phyloP scores from a whole-genome alignment of 2,329 filamentous ascomycete genomes.

The Aureobasidium mangrovei region DNA sequence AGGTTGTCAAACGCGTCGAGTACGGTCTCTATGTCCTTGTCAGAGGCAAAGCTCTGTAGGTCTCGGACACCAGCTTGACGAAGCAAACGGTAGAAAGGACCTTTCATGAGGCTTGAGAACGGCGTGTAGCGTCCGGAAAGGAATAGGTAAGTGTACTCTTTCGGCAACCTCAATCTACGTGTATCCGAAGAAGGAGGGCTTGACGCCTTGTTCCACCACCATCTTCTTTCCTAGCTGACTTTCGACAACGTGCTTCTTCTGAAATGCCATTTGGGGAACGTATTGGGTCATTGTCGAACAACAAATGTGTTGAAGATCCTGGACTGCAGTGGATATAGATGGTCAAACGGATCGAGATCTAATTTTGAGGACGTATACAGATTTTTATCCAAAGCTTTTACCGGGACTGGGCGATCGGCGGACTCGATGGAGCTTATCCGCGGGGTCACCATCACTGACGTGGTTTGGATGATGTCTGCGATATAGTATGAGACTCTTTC shows the following conservation, averaged over 20 bases:
- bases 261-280: too few species aligned
- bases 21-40: slow-evolving; percentile 35
- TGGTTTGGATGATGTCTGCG: too few species aligned
- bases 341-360: too few species aligned
- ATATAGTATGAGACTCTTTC: too few species aligned
- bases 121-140: slow-evolving; percentile 36
- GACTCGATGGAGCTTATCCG: too few species aligned
- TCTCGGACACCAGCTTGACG: slow-evolving; percentile 36
- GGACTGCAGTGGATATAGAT: too few species aligned
- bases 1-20: slow-evolving; percentile 31
- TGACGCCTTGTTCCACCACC: slow-evolving; percentile 29
- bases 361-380: too few species aligned
- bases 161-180: slow-evolving; percentile 41
- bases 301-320: too few species aligned
- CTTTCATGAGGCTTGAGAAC: slow-evolving; percentile 36
- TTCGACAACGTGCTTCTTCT: slow-evolving; percentile 25
- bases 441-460: too few species aligned
- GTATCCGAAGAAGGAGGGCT: slow-evolving; percentile 36
- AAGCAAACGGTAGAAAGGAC: slow-evolving; percentile 43
- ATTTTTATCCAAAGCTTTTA: too few species aligned
- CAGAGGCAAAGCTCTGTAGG: slow-evolving; percentile 34
- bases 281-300: too few species aligned
- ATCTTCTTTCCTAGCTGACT: slow-evolving; percentile 36
- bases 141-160: slow-evolving; percentile 41
- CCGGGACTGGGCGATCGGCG: too few species aligned